Evolutionary conservation across 371 early-diverging fungal species (phyloP).

Genomic region (Enterocytospora artemiae): DNA sequence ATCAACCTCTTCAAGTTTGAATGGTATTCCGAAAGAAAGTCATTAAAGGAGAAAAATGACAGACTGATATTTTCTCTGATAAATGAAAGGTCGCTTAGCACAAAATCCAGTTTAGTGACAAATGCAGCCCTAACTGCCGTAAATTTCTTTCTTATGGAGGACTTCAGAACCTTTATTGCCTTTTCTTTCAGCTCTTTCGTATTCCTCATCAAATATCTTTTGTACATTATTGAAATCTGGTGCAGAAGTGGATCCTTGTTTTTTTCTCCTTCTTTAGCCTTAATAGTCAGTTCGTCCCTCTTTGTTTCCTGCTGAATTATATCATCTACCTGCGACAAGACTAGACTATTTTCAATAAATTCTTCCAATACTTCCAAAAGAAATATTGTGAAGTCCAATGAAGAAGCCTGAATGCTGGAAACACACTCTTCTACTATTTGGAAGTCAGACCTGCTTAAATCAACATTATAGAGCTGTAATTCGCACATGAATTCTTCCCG

Average conservation of each 20-base stretch:
- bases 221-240: constrained; percentile 36
- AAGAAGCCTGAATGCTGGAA: constrained; percentile 24
- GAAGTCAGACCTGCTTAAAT: constrained; percentile 27
- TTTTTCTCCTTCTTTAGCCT: constrained; percentile 37
- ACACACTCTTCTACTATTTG: constrained; percentile 21
- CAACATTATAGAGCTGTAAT: constrained; percentile 32
- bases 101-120: constrained; percentile 33
- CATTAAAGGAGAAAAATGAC: constrained; percentile 37
- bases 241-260: constrained; percentile 12
- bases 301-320: constrained; percentile 45
- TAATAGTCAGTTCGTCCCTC: constrained; percentile 32
- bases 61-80: constrained; percentile 25
- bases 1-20: constrained; percentile 27
- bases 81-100: constrained; percentile 20
- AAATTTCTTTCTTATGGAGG: constrained; percentile 36
- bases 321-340: constrained; percentile 9
- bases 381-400: constrained; percentile 31
- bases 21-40: constrained; percentile 40
- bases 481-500: constrained; percentile 46
- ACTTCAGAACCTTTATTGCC: constrained; percentile 21
- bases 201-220: constrained; percentile 31
- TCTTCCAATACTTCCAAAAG: constrained; percentile 24
- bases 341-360: constrained; percentile 31
- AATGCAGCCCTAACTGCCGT: constrained; percentile 12
- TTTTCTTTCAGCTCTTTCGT: constrained; percentile 29